phyloP scores from a whole-genome alignment of 2,329 filamentous ascomycete species.

The Diaporthe ampelina region DNA sequence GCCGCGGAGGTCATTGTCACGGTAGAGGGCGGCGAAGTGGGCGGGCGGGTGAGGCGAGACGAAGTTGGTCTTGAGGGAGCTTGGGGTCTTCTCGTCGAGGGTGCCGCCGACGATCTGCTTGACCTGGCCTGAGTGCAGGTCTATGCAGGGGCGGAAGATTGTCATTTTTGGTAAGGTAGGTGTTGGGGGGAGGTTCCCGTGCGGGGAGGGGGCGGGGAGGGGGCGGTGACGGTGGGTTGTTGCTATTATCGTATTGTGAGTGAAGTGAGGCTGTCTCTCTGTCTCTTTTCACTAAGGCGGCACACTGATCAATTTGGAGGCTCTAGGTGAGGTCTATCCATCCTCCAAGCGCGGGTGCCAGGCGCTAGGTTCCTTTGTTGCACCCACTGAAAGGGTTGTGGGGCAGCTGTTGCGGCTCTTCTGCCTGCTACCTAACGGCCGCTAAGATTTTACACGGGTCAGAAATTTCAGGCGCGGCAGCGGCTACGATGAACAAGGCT shows the following conservation, averaged over 20 bases:
- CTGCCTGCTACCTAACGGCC: constrained; percentile 4
- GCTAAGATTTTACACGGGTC: neutral
- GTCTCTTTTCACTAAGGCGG: neutral
- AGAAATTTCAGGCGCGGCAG: constrained; percentile 23
- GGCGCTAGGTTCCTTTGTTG: neutral
- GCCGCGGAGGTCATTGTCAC: constrained; percentile 78
- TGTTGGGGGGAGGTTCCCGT: no score
- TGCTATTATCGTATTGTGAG: neutral
- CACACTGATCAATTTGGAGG: neutral
- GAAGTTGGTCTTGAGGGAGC: constrained; percentile 87
- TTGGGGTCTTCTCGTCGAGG: constrained; percentile 74
- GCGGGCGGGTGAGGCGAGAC: constrained; percentile 86
- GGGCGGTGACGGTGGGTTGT: neutral
- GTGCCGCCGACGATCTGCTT: constrained; percentile 99
- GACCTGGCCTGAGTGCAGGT: constrained; percentile 95
- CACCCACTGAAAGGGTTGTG: constrained; percentile 23
- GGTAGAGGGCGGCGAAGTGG: constrained; percentile 87
- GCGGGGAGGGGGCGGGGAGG: no score
- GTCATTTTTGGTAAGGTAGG: constrained; percentile 76
- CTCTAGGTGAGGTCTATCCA: neutral
- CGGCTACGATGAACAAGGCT: neutral
- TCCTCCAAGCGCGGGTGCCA: neutral
- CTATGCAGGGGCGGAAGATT: constrained; percentile 94
- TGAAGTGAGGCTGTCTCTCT: neutral
- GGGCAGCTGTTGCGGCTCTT: constrained; percentile 20